These are phyloP conservation scores for Mollisia scopiformis DNA, from an alignment of 2,329 filamentous ascomycete genomes.

Conservation along the genomic window DNA sequence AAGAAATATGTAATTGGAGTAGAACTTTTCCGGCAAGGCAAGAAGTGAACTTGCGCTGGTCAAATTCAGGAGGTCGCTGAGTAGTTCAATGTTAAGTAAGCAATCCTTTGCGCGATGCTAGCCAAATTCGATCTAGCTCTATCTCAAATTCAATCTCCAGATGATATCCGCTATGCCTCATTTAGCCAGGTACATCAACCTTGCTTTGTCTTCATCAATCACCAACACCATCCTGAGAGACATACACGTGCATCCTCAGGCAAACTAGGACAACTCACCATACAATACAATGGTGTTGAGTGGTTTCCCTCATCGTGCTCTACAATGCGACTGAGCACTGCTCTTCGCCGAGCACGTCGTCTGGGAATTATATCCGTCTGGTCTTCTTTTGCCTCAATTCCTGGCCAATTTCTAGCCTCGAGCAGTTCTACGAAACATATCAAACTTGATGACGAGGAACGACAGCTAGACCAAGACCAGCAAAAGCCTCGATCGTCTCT, in stretches of 20 bases:
- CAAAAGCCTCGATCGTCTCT: background rate
- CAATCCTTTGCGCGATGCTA: too few species aligned
- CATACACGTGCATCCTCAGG: background rate
- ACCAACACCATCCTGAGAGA: background rate
- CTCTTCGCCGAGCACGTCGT: constrained; percentile 16
- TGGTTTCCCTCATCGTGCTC: background rate
- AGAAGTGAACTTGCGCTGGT: too few species aligned
- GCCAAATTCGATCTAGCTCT: too few species aligned
- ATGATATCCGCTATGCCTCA: background rate
- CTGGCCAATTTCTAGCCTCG: background rate
- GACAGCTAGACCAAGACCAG: background rate
- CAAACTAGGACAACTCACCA: background rate
- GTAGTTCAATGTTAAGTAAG: too few species aligned
- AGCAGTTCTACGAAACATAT: constrained; percentile 26
- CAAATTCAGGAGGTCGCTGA: too few species aligned
- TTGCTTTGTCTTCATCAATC: background rate
- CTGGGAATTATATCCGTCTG: constrained; percentile 15
- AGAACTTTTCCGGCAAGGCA: too few species aligned
- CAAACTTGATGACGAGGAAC: constrained; percentile 38
- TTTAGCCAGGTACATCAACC: background rate
- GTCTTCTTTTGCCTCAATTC: constrained; percentile 6
- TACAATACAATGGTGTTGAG: constrained; percentile 7
- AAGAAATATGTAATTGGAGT: too few species aligned
- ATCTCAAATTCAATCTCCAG: background rate
- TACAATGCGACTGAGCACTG: constrained; percentile 20